Percentiles rank a stretch among this genome's conserved stretches.
Evolutionary conservation across 2,329 filamentous ascomycete species (phyloP).

Genomic region (Microcera coccophila): DNA sequence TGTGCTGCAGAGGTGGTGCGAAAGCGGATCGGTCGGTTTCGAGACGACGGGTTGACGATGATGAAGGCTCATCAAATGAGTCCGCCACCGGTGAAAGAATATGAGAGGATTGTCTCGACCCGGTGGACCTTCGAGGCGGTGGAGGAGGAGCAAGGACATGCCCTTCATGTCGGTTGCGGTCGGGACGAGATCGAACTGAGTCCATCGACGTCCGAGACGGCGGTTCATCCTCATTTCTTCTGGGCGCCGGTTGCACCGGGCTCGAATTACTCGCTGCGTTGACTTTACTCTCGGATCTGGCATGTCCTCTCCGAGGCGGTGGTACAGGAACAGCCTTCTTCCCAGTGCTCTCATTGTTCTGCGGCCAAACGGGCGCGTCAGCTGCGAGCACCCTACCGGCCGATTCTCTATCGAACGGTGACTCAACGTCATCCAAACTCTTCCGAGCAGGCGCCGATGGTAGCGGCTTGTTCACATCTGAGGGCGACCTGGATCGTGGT

Average conservation of each 20-base stretch:
- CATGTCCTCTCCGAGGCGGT: constrained; percentile 47
- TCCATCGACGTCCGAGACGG: constrained; percentile 48
- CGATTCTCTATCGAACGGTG: constrained; percentile 51
- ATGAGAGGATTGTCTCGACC: constrained; percentile 29
- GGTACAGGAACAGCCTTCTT: constrained; percentile 48
- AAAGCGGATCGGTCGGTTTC: constrained; percentile 14
- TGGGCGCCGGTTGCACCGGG: constrained; percentile 8
- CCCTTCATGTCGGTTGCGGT: constrained; percentile 41
- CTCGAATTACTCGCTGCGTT: constrained; percentile 15
- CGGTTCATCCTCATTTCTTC: constrained; percentile 34
- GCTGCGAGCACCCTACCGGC: constrained; percentile 49
- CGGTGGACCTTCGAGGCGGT: constrained; percentile 49
- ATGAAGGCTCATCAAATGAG: constrained; percentile 33
- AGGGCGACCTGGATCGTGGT: constrained; percentile 16
- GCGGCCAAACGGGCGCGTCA: constrained; percentile 28
- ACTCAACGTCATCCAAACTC: constrained; percentile 45
- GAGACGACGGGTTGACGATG: constrained; percentile 16
- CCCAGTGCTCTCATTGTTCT: constrained; percentile 33
- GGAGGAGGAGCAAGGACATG: constrained; percentile 52
- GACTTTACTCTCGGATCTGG: constrained; percentile 42
- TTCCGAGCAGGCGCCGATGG: constrained; percentile 50
- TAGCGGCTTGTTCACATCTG: constrained; percentile 50
- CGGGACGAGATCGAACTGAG: constrained; percentile 45
- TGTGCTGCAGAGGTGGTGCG: constrained; percentile 10
- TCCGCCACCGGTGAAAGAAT: constrained; percentile 19